Percentiles rank a stretch among this genome's conserved stretches.
These are phyloP conservation scores for Cynara cardunculus DNA, from an alignment of 129 eudicot species.

Conservation along the genomic window DNA sequence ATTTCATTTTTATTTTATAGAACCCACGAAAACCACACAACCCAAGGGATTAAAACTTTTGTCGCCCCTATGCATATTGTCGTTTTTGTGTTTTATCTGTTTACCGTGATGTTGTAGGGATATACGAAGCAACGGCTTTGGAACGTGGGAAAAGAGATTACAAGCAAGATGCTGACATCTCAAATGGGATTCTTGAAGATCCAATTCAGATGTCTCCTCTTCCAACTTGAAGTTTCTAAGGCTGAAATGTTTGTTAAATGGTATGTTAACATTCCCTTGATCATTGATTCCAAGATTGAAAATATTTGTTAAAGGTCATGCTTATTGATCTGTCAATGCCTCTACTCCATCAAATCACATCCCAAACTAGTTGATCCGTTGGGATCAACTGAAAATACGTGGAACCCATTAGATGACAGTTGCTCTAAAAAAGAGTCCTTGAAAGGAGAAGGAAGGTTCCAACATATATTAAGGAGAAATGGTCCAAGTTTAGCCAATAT, in stretches of 20 bases:
- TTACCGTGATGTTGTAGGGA: slow-evolving; percentile 46
- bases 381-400: background rate
- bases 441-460: too few species aligned
- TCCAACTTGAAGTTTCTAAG: slow-evolving; percentile 65
- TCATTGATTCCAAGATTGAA: background rate
- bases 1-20: background rate
- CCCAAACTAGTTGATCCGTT: background rate
- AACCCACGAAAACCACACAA: background rate
- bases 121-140: slow-evolving; percentile 85
- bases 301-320: background rate
- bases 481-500: too few species aligned
- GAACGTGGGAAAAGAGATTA: slow-evolving; percentile 72
- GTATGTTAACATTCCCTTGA: slow-evolving; percentile 2
- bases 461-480: too few species aligned
- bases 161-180: slow-evolving; percentile 43
- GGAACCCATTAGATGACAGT: too few species aligned
- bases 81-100: slow-evolving; percentile 1
- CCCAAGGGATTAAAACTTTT: background rate
- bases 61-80: background rate
- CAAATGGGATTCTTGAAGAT: slow-evolving; percentile 66
- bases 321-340: background rate
- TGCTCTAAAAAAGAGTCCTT: too few species aligned
- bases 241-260: background rate
- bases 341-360: background rate
- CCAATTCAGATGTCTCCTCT: slow-evolving; percentile 70